These are phyloP conservation scores for Bathelium albidoporum DNA, from an alignment of 495 filamentous ascomycete species.

Conservation along the genomic window DNA sequence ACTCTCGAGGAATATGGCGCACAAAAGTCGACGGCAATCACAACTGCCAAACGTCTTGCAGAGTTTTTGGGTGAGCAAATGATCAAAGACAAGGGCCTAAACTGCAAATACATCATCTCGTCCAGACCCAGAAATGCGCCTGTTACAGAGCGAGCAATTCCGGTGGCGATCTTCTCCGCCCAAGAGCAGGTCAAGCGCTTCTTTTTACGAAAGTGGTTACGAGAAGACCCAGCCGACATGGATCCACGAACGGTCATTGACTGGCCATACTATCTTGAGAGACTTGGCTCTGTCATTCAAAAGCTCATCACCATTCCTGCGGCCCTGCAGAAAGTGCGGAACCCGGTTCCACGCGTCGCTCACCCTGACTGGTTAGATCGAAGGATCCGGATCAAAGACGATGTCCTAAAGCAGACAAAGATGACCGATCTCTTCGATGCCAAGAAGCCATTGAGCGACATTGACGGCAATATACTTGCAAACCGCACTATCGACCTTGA, in stretches of 20 bases:
- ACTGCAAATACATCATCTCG: constrained; percentile 99
- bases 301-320: constrained; percentile 98
- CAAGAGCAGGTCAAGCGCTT: constrained; percentile 74
- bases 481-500: constrained; percentile 63
- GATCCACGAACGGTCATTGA: constrained; percentile 83
- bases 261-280: constrained; percentile 94
- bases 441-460: constrained; percentile 63
- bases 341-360: constrained; percentile 83
- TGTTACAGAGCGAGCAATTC: constrained; percentile 88
- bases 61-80: constrained; percentile 97
- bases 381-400: constrained; percentile 86
- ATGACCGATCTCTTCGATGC: constrained; percentile 82
- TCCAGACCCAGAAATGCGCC: constrained; percentile 75
- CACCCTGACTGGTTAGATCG: constrained; percentile 97
- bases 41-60: constrained; percentile 87
- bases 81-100: constrained; percentile 96
- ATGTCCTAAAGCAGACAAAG: constrained; percentile 96
- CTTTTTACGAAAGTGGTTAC: constrained; percentile 91
- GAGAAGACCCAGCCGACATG: constrained; percentile 86
- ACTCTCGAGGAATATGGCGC: constrained; percentile 88
- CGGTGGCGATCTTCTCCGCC: constrained; percentile 94
- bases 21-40: constrained; percentile 97
- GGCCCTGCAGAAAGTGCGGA: constrained; percentile 85
- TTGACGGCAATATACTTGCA: constrained; percentile 55
- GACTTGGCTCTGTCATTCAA: constrained; percentile 90